These are phyloP conservation scores for Aspergillus jensenii DNA, from an alignment of 2,329 filamentous ascomycete genomes.

Conservation along the genomic window DNA sequence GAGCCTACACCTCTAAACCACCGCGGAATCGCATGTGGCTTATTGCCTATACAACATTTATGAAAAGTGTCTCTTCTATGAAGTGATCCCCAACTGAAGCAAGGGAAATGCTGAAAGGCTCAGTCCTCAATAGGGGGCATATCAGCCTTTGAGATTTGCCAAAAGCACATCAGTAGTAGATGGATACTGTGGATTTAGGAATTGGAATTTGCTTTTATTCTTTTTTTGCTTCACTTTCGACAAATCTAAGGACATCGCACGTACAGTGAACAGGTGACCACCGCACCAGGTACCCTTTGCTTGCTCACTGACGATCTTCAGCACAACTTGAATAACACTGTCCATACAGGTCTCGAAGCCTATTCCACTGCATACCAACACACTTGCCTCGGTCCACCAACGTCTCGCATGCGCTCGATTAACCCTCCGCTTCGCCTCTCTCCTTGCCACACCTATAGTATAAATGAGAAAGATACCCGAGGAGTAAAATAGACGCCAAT, in stretches of 20 bases:
- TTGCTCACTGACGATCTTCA: conserved; percentile 22
- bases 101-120: neutral
- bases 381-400: conserved; percentile 28
- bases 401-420: conserved; percentile 28
- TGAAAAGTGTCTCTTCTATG: neutral
- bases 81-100: neutral
- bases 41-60: neutral
- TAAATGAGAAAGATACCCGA: conserved; percentile 35
- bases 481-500: conserved; percentile 45
- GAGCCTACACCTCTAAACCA: neutral
- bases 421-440: conserved; percentile 31
- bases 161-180: neutral
- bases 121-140: neutral
- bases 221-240: conserved; percentile 24
- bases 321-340: conserved; percentile 23
- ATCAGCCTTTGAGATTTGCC: neutral
- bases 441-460: conserved; percentile 35
- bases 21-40: neutral
- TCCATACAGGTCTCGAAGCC: conserved; percentile 25
- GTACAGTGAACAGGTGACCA: conserved; percentile 22
- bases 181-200: neutral
- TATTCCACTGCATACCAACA: conserved; percentile 26
- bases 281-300: conserved; percentile 22
- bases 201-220: conserved; percentile 14
- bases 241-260: conserved; percentile 22